Conservation (phyloP, 768 basidiomycete species). For the Boletus vinaceobasis region DNA sequence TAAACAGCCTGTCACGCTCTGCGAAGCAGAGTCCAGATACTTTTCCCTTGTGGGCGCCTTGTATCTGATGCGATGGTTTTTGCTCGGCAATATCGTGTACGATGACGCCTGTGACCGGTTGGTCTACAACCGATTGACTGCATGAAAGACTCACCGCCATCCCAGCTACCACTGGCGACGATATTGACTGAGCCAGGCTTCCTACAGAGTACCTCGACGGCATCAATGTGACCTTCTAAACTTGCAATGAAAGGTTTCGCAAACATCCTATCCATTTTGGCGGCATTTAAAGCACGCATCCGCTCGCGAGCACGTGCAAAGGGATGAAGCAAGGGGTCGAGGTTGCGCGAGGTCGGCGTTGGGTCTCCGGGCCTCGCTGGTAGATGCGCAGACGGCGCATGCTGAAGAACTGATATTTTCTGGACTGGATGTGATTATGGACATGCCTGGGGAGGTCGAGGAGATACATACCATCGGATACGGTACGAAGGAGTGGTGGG, state of each 20-base stretch:
- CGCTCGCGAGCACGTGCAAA: constrained; percentile 92
- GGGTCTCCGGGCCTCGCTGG: constrained; percentile 78
- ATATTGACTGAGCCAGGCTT: constrained; percentile 70
- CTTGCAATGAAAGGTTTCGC: constrained; percentile 93
- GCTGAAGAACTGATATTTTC: constrained; percentile 88
- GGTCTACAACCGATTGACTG: background rate
- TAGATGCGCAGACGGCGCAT: constrained; percentile 71
- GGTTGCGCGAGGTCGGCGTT: constrained; percentile 85
- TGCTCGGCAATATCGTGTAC: constrained; percentile 74
- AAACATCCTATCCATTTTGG: constrained; percentile 96
- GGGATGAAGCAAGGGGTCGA: constrained; percentile 94
- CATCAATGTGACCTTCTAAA: constrained; percentile 91
- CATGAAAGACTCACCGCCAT: constrained; percentile 68
- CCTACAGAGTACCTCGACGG: constrained; percentile 80
- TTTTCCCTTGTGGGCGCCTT: constrained; percentile 80
- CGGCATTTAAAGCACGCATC: constrained; percentile 88
- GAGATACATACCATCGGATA: constrained; percentile 14
- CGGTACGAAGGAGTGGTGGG: constrained; percentile 8
- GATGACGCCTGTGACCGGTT: constrained; percentile 60
- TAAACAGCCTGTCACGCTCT: constrained; percentile 58
- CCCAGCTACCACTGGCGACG: constrained; percentile 91
- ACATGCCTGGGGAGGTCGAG: background rate
- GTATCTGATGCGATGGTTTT: constrained; percentile 51
- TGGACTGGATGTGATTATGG: constrained; percentile 26
- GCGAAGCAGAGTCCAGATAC: constrained; percentile 80